These are phyloP conservation scores for Ambrosiella beaveri DNA, from an alignment of 2,329 filamentous ascomycete species.

Conservation along the genomic window DNA sequence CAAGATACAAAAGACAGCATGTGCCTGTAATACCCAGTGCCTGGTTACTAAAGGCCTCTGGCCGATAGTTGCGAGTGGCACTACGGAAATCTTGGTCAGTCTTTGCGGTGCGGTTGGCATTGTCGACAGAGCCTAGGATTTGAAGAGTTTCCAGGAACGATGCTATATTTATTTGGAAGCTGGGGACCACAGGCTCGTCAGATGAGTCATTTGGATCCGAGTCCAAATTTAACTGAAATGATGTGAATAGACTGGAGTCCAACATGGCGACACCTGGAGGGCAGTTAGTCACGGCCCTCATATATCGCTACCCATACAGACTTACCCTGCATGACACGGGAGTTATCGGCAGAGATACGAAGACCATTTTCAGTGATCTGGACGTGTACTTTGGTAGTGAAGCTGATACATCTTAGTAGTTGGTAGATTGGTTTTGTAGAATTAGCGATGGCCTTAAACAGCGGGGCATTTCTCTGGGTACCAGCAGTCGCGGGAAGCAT, in stretches of 20 bases:
- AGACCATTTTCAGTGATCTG: slow-evolving; percentile 75
- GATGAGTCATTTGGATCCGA: slow-evolving; percentile 19
- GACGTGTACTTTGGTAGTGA: slow-evolving; percentile 39
- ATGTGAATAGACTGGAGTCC: slow-evolving; percentile 75
- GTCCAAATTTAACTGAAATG: slow-evolving; percentile 51
- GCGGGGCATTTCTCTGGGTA: slow-evolving; percentile 20
- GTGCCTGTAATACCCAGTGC: slow-evolving; percentile 69
- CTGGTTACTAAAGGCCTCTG: slow-evolving; percentile 68
- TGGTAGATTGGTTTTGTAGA: slow-evolving; percentile 60
- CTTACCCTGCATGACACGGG: slow-evolving; percentile 77
- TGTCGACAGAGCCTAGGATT: slow-evolving; percentile 77
- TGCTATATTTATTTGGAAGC: slow-evolving; percentile 73
- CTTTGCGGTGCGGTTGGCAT: slow-evolving; percentile 38
- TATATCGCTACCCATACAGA: neutral
- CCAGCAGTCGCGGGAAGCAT: slow-evolving; percentile 7
- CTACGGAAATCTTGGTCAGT: slow-evolving; percentile 44
- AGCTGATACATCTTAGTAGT: slow-evolving; percentile 40
- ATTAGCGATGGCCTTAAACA: slow-evolving; percentile 61
- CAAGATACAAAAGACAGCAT: slow-evolving; percentile 64
- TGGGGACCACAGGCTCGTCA: slow-evolving; percentile 29
- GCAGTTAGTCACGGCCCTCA: neutral
- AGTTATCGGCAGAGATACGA: slow-evolving; percentile 74
- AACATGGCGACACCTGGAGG: slow-evolving; percentile 47
- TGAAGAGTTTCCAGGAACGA: slow-evolving; percentile 86
- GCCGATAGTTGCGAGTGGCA: slow-evolving; percentile 42